Evolutionary conservation across 805 yeast genomes (phyloP), one percentile per base, ranked within the genome.

Genomic region (Pichia cephalocereana): DNA sequence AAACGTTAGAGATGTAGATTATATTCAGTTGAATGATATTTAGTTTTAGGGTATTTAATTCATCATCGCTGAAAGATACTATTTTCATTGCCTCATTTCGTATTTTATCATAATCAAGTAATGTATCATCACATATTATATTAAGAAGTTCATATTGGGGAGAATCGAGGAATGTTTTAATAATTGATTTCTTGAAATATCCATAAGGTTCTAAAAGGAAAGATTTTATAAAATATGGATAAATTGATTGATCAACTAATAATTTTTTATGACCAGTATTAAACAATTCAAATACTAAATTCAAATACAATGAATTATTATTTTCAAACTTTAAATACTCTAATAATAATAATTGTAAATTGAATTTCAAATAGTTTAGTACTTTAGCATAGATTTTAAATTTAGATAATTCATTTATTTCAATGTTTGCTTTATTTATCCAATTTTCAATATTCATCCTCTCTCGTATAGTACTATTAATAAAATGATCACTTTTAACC

Each of bases 1-100:
- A 64, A 14, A 51, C 42, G 26, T 41, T 50, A 0, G 66, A 59
- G 1, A 59, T 43, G 3, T 55, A 39, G 6, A 59, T 44, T 8
- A 64, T 44, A 43, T 63, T 57, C 38, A 46, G 47, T 42, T 58
- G 61, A 14, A 58, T n/a, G 15, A 32, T 23, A 18, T 32, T 26
- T 6, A 14, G 26, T 34, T 28, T 30, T 9, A 40, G 15, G 4
- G 5, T 12, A 10, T 6, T 34, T 14, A 34, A 2, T 15, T 34
- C 37, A 12, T 34, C 37, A 2, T 34, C 17, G 8, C 14, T 14
- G 6, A 34, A 10, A 4, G n/a, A 12, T 34, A 34, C 8, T 4
- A 34, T 1, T 2, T 34, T 15, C 2, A 8, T 15, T 4, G 12
- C 17, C 6, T 34, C 17, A 14, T 34, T 14, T 3, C 17, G n/a